Base-by-base conservation (phyloP, 2,329 filamentous ascomycete genomes). In the Niveomyces coronatus region DNA sequence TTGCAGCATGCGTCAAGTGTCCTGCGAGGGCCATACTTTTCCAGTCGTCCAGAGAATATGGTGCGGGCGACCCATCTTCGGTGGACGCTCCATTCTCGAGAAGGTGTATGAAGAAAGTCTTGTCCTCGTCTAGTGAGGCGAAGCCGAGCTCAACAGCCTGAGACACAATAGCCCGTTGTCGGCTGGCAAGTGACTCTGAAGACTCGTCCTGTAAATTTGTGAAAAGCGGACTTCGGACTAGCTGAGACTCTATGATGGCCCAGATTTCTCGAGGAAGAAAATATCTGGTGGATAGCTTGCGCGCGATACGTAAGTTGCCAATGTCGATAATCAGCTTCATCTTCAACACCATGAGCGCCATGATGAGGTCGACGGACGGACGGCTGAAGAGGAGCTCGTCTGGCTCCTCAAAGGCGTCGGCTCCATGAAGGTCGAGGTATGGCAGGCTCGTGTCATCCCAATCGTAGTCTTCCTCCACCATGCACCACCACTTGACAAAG, bases 371-470 rank as follows among this genome's bases (percentile, higher is more conserved):
- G 10, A 35, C 2, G 4, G 24, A 17, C 6, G 24, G 15, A 13
- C 5, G 20, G 1, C 11, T 18, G 33, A 7, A 8, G 4, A 28
- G 11, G 9, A 33, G 10, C 18, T 26, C 18, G 3, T 8, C 32
- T 5, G 20, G 31, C 2, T 20, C 8, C 47, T 71, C 68, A 14
- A 72, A 53, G 0, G 52, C 52, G 45, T 71, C 56, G 9, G 58
- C 63, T 9, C 51, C 47, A 18, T 54, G 56, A 29, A 61, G 37
- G 39, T 67, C 47, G 4, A 66, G 52, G 20, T 44, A 49, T 10
- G 49, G 49, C 5, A 44, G 22, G 7, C 24, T 30, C 37, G 41
- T 40, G 31, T 55, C 24, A 0, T 30, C 42, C 45, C 44, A 51
- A 30, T 51, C 45, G 19, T 52, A 49, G 11, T 49, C 15, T 0